Conservation (phyloP, 768 basidiomycete species). For the Calvatia gigantea region DNA sequence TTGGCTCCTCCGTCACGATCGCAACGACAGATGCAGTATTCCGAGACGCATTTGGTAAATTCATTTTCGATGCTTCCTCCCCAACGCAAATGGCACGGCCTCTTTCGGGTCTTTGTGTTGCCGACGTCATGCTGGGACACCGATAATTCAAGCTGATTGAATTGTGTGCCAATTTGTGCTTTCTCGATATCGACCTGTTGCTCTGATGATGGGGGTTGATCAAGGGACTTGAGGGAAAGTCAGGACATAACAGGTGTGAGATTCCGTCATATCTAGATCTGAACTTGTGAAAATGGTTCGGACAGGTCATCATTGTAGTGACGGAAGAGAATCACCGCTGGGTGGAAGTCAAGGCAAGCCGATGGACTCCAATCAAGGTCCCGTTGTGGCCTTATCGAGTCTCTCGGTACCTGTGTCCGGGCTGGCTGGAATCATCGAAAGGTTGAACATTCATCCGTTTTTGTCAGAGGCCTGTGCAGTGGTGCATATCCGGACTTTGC, state of each 20-base stretch:
- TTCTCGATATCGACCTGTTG: background rate
- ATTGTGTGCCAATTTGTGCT: conserved; percentile 13
- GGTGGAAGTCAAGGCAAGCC: background rate
- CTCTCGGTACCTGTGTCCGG: conserved; percentile 19
- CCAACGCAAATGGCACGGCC: background rate
- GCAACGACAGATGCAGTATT: conserved; percentile 22
- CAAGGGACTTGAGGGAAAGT: conserved; percentile 1
- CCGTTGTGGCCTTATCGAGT: conserved; percentile 18
- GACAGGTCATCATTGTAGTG: background rate
- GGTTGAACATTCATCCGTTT: conserved; percentile 15
- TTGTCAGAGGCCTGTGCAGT: background rate
- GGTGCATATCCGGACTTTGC: conserved; percentile 7
- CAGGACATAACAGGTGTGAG: background rate
- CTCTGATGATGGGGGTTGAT: background rate
- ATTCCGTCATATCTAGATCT: background rate
- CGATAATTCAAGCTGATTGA: background rate
- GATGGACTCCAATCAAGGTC: conserved; percentile 3
- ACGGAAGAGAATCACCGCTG: background rate
- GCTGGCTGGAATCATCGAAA: conserved; percentile 4
- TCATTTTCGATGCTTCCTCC: background rate
- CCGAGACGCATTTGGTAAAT: background rate
- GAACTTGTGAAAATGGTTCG: background rate
- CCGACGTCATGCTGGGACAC: background rate
- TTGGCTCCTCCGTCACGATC: conserved; percentile 21
- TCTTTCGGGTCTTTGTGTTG: background rate